Evolutionary conservation across 1,284 basidiomycete species (phyloP).

Genomic region (Cryptococcus amylolentus): DNA sequence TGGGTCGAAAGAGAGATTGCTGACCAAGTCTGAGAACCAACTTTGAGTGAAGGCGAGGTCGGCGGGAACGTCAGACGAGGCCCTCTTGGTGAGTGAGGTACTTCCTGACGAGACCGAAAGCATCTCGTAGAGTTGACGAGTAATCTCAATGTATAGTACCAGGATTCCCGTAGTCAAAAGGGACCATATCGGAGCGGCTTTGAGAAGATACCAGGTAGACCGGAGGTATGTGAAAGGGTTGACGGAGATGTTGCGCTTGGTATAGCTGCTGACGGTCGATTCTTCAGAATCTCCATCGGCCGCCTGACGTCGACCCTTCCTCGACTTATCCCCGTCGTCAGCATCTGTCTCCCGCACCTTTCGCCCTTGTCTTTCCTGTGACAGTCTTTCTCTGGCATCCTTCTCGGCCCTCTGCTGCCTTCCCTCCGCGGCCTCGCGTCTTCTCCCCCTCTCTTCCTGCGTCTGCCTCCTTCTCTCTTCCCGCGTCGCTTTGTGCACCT

Average conservation of each 20-base stretch:
- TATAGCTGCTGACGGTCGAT: not conserved
- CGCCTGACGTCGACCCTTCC: not conserved
- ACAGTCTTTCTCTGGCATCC: not conserved
- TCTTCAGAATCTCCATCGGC: not conserved
- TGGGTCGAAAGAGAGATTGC: constrained; percentile 3
- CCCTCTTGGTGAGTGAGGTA: constrained; percentile 4
- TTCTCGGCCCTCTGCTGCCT: not conserved
- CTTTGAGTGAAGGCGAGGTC: constrained; percentile 11
- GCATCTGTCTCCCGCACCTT: not conserved
- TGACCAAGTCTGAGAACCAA: constrained; percentile 12
- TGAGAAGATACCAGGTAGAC: constrained; percentile 8
- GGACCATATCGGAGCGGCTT: constrained; percentile 13
- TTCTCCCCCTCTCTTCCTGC: not conserved
- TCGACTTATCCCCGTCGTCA: not conserved
- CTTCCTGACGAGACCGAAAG: constrained; percentile 9
- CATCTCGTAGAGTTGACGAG: constrained; percentile 14
- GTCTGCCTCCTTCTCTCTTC: not conserved
- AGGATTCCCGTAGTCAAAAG: constrained; percentile 1
- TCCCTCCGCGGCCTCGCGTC: not conserved
- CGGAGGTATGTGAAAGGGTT: not conserved
- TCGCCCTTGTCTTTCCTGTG: not conserved
- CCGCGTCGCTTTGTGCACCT: not conserved
- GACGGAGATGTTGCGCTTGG: not conserved
- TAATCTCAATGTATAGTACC: constrained; percentile 11
- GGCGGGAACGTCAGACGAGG: not conserved